Base-by-base conservation (phyloP, 169 alveolate species). In the Amoebophrya sp. region DNA sequence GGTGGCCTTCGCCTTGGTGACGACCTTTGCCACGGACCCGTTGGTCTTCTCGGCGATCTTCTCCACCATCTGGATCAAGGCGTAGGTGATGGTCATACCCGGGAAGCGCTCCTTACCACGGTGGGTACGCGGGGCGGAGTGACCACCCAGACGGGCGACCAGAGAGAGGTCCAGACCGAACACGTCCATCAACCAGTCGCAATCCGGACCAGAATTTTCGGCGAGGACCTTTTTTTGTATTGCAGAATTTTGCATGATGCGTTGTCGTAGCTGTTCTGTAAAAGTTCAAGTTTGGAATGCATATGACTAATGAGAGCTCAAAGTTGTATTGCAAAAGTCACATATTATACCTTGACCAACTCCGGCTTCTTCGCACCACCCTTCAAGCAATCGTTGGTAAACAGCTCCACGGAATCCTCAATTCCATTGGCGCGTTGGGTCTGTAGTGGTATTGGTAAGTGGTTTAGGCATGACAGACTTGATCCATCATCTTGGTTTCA, bases 101-200 rank as follows among this genome's bases (percentile, higher is more conserved):
- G 92, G 92, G 89, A 91, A 91, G 53, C 91, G 77, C 54, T 94
- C 95, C 88, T 90, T 88, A 18, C 93, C 92, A 53, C 93, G 93
- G 89, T 90, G 93, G 33, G 96, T 94, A 38, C 96, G 89, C 89
- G 94, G 92, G 0, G 93, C 93, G 41, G 94, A 89, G 92, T 94
- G 95, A 53, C 95, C 95, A 89, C 95, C 95, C 66, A 94, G 93
- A 55, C 92, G 90, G 55, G 94, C 93, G 89, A 94, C 89, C 41
- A 54, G 92, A 77, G 94, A 89, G 39, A 94, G 94, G 40, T 92
- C 95, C 88, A 92, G 89, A 89, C 89, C 47, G 23, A 91, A 92
- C 39, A 35, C 89, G 29, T 93, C 92, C 41, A 66, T 47, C 47
- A 93, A 91, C 92, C 92, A 94, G 91, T 94, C 92, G 83, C 35